Conservation (phyloP, 306 rosid genomes). For the Phaseolus lunatus region DNA sequence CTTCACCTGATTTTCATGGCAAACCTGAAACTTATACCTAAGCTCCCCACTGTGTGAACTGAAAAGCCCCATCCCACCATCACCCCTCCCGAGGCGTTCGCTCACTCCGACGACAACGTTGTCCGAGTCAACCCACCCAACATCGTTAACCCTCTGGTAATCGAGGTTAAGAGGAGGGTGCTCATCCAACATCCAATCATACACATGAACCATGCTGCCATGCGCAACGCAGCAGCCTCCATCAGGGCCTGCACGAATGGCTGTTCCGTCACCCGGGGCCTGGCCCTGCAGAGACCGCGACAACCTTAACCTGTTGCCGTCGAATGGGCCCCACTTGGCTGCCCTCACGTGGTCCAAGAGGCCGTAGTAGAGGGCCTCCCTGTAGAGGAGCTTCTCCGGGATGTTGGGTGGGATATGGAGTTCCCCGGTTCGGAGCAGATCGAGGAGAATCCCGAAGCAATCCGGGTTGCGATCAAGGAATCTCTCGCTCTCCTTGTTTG, state of each 20-base stretch:
- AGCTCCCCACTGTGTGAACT: constrained; percentile 74
- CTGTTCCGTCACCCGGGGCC: constrained; percentile 97
- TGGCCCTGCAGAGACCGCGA: constrained; percentile 66
- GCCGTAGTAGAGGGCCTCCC: constrained; percentile 83
- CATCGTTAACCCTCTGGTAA: constrained; percentile 84
- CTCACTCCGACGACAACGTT: constrained; percentile 75
- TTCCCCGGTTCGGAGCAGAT: constrained; percentile 81
- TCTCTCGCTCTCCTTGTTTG: constrained; percentile 46
- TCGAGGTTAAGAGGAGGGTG: constrained; percentile 78
- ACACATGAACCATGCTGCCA: constrained; percentile 90
- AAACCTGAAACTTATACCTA: constrained; percentile 75
- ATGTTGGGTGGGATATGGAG: constrained; percentile 61
- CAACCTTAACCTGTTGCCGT: constrained; percentile 72
- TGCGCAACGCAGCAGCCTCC: constrained; percentile 96
- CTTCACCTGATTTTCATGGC: constrained; percentile 78
- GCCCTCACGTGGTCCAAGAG: constrained; percentile 84
- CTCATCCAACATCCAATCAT: constrained; percentile 92
- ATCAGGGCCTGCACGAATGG: constrained; percentile 88
- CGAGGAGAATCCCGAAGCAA: constrained; percentile 82
- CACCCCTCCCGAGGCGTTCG: constrained; percentile 75
- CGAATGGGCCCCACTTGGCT: constrained; percentile 84
- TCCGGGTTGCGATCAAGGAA: constrained; percentile 94
- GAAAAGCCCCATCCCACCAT: constrained; percentile 91
- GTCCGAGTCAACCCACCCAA: constrained; percentile 81
- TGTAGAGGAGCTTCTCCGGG: constrained; percentile 76